Conservation (phyloP, 169 alveolate genomes). For the Amoebophrya sp. region DNA sequence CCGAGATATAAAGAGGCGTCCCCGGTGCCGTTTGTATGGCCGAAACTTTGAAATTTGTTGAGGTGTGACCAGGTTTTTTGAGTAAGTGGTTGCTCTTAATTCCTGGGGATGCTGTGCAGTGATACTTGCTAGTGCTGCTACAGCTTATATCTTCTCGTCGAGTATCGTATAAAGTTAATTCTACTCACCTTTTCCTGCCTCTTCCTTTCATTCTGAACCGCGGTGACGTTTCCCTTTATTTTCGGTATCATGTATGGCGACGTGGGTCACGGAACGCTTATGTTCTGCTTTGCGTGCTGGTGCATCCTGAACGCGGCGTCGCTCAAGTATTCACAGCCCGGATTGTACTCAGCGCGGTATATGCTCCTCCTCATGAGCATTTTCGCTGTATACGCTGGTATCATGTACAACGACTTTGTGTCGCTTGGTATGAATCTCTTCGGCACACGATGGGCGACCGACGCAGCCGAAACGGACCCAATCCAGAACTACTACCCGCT, state of each 20-base stretch:
- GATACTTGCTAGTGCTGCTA: too few relatives aligned
- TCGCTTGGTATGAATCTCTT: slow-evolving; percentile 86
- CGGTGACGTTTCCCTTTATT: slow-evolving; percentile 96
- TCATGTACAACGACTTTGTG: slow-evolving; percentile 95
- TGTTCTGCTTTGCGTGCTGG: slow-evolving; percentile 70
- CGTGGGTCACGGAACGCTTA: slow-evolving; percentile 93
- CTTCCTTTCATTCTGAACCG: too few relatives aligned
- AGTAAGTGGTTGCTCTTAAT: too few relatives aligned
- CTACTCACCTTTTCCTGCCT: too few relatives aligned
- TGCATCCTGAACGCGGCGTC: slow-evolving; percentile 57
- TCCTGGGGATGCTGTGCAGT: too few relatives aligned
- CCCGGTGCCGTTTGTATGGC: slow-evolving; percentile 96
- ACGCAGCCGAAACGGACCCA: background rate
- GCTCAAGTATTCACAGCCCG: slow-evolving; percentile 56
- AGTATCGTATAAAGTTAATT: too few relatives aligned
- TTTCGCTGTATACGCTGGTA: slow-evolving; percentile 86
- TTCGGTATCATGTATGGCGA: slow-evolving; percentile 99
- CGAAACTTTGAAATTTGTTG: too few relatives aligned
- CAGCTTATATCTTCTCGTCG: too few relatives aligned
- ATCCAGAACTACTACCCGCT: slow-evolving; percentile 30
- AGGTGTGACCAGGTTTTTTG: too few relatives aligned
- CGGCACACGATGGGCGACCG: slow-evolving; percentile 60
- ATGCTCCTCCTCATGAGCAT: slow-evolving; percentile 87
- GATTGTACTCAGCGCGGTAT: slow-evolving; percentile 66
- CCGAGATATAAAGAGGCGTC: slow-evolving; percentile 97